These are phyloP conservation scores for Vicia villosa DNA, from an alignment of 306 rosid species.

Conservation along the genomic window DNA sequence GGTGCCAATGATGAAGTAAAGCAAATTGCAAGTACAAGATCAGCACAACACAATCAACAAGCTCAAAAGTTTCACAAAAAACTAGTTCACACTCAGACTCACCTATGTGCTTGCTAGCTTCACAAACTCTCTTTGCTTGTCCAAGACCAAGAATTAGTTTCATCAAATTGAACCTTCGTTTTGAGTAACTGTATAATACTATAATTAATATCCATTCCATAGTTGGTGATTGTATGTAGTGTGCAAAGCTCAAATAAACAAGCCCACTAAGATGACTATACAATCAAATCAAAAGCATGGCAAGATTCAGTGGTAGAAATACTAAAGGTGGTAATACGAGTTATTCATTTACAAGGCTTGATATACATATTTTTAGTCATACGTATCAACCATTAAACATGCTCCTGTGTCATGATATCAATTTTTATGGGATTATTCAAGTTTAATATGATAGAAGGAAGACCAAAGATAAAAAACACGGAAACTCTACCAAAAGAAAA, in stretches of 20 bases:
- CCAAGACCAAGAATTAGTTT: not conserved
- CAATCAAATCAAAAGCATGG: too few species aligned
- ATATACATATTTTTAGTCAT: too few species aligned
- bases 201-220: too few species aligned
- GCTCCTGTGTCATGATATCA: too few species aligned
- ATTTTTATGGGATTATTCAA: not conserved
- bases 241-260: too few species aligned
- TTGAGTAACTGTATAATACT: too few species aligned
- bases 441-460: not conserved
- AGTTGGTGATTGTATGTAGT: too few species aligned
- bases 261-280: too few species aligned
- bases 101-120: not conserved
- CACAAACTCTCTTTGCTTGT: not conserved
- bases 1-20: not conserved
- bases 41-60: not conserved
- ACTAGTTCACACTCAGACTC: not conserved
- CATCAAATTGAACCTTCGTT: not conserved
- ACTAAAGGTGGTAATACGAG: too few species aligned
- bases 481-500: not conserved
- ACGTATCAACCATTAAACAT: too few species aligned
- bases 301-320: too few species aligned
- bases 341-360: too few species aligned
- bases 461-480: not conserved
- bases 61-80: not conserved
- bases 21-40: slow-evolving; percentile 1